Base-by-base conservation (phyloP, 148 eudicot species). In the Chenopodium album region DNA sequence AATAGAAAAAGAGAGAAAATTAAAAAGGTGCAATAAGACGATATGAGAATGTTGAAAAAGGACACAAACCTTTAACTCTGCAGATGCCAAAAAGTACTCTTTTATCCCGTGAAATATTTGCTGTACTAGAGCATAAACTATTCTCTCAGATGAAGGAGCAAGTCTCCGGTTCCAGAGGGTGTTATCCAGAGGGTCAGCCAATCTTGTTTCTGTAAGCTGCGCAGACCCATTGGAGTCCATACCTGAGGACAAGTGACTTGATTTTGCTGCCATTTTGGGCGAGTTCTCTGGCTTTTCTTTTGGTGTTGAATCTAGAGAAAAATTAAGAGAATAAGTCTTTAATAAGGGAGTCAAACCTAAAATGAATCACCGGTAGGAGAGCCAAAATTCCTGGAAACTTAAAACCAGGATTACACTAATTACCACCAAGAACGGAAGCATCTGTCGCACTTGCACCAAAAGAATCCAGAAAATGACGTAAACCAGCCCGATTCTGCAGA, bases 81-180 rank as follows among this genome's bases (percentile, higher is more conserved):
- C 93, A 79, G 99, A 96, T 74, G 97, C 99, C 88, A 96, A 84
- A 84, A 96, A 96, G 86, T 96, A 96, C 78, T 96, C 99, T 89
- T 97, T 90, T 54, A 96, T 94, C 73, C 99, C 99, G 80, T 96
- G 97, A 79, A 96, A 96, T 86, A 96, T 96, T 83, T 96, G 99
- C 84, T 96, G 98, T 31, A 96, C 99, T 81, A 96, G 80, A 84
- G 98, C 99, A 86, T 92, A 94, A 46, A 96, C 99, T 65, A 96
- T 94, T 83, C 99, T 91, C 87, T 96, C 99, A 28, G 99, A 96
- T 12, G 99, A 96, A 83, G 99, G 98, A 75, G 94, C 99, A 77
- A 96, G 98, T 86, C 92, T 96, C 80, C 99, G 86, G 82, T 92
- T 94, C 98, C 99, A 96, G 54, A 96, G 90, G 54, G 99, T 96